A percentile compares a stretch with the other conserved stretches of the same genome.
Conservation (phyloP, 2,329 filamentous ascomycete genomes). For the Clonostachys solani region DNA sequence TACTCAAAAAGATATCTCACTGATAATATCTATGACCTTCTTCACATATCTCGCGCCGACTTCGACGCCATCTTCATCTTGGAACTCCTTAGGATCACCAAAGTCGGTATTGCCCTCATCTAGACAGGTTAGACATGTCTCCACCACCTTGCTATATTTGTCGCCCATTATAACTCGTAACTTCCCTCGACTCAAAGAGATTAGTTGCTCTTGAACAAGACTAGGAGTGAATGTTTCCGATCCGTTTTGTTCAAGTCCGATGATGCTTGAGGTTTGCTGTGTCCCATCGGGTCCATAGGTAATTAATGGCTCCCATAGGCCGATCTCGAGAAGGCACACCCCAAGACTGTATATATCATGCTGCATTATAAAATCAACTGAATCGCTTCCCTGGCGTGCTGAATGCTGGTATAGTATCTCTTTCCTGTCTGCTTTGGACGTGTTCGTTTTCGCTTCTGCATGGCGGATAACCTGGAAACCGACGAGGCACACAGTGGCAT, state of each 20-base stretch:
- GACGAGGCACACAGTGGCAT: constrained; percentile 1
- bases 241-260: not conserved
- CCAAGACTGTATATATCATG: constrained; percentile 48
- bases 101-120: constrained; percentile 21
- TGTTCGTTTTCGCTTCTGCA: constrained; percentile 5
- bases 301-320: not conserved
- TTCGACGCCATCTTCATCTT: constrained; percentile 21
- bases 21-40: constrained; percentile 11
- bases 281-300: not conserved
- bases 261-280: not conserved
- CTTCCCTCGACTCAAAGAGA: not conserved
- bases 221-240: not conserved
- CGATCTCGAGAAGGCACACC: not conserved
- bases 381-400: constrained; percentile 30
- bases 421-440: not conserved
- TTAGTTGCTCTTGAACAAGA: not conserved
- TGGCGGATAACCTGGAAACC: constrained; percentile 7
- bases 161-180: constrained; percentile 17
- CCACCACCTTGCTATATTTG: constrained; percentile 22
- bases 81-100: constrained; percentile 15
- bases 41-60: constrained; percentile 21
- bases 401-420: constrained; percentile 42
- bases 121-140: constrained; percentile 22
- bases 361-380: constrained; percentile 37
- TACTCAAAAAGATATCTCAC: not conserved